Percentiles rank a stretch among this genome's conserved stretches.
phyloP scores from a whole-genome alignment of 495 filamentous ascomycete genomes.

The Annulohypoxylon bovei region DNA sequence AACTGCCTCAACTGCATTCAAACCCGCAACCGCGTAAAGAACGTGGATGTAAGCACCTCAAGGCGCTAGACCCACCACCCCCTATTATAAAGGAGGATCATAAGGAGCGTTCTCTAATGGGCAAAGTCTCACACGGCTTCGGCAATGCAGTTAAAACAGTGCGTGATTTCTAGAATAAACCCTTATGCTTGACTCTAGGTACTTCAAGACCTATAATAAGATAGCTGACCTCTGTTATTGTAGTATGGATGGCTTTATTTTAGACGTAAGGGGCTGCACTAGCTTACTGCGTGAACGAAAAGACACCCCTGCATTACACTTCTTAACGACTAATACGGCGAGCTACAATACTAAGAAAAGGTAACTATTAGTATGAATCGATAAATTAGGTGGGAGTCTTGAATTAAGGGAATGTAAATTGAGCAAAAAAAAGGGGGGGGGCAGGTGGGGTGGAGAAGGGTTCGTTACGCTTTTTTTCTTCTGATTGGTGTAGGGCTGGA shows the following conservation, averaged over 20 bases:
- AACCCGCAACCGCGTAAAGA: too few species aligned
- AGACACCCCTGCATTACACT: neutral
- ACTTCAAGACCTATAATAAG: too few species aligned
- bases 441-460: too few species aligned
- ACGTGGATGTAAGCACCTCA: slow-evolving; percentile 3
- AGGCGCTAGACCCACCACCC: neutral
- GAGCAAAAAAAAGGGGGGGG: too few species aligned
- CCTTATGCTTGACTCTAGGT: neutral
- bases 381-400: neutral
- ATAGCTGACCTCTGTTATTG: neutral
- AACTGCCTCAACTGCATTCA: too few species aligned
- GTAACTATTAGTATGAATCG: neutral
- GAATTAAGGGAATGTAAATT: too few species aligned
- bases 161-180: neutral
- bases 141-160: neutral
- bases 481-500: too few species aligned
- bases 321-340: neutral
- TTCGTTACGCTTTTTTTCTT: too few species aligned
- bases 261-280: neutral
- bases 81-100: neutral
- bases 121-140: neutral
- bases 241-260: neutral
- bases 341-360: neutral
- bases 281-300: neutral
- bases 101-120: neutral